Percentiles rank a stretch among this genome's conserved stretches.
Evolutionary conservation across 139 green algal species (phyloP).

Genomic region (Chlorokybus atmophyticus): DNA sequence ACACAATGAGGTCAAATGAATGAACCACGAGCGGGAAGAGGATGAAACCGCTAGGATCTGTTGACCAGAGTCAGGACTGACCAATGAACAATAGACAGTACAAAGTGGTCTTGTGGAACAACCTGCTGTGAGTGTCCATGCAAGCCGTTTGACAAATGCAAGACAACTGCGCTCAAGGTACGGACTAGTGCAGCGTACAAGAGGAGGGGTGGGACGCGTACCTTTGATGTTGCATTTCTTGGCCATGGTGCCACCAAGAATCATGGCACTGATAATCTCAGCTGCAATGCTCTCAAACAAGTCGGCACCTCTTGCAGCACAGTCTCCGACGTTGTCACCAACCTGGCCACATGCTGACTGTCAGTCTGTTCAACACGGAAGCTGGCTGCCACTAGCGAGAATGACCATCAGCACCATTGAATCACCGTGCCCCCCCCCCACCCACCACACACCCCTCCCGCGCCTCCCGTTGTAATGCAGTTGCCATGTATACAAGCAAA

Average conservation of each 20-base stretch:
- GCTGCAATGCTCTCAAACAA: slow-evolving; percentile 52
- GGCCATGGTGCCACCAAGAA: slow-evolving; percentile 46
- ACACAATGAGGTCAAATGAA: slow-evolving; percentile 45
- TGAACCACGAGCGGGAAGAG: slow-evolving; percentile 55
- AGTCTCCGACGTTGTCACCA: slow-evolving; percentile 62
- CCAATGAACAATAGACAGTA: too few relatives aligned
- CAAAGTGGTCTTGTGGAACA: too few relatives aligned
- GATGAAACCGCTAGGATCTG: slow-evolving; percentile 44
- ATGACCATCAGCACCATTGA: not conserved
- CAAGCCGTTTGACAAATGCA: not conserved
- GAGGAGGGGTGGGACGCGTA: too few relatives aligned
- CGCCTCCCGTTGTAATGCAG: too few relatives aligned
- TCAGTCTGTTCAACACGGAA: slow-evolving; percentile 53
- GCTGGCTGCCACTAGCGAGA: slow-evolving; percentile 30
- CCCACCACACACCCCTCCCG: too few relatives aligned
- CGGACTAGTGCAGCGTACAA: too few relatives aligned
- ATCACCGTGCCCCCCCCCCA: too few relatives aligned
- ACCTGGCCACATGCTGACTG: slow-evolving; percentile 40
- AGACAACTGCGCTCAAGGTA: not conserved
- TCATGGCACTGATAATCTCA: slow-evolving; percentile 40
- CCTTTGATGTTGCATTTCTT: slow-evolving; percentile 28
- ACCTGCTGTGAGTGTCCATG: too few relatives aligned
- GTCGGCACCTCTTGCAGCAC: slow-evolving; percentile 44
- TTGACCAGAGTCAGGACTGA: not conserved
- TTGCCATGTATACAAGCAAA: too few relatives aligned